These are phyloP conservation scores for Phytopythium boreale DNA, from an alignment of 352 stramenopile genomes.

Conservation along the genomic window DNA sequence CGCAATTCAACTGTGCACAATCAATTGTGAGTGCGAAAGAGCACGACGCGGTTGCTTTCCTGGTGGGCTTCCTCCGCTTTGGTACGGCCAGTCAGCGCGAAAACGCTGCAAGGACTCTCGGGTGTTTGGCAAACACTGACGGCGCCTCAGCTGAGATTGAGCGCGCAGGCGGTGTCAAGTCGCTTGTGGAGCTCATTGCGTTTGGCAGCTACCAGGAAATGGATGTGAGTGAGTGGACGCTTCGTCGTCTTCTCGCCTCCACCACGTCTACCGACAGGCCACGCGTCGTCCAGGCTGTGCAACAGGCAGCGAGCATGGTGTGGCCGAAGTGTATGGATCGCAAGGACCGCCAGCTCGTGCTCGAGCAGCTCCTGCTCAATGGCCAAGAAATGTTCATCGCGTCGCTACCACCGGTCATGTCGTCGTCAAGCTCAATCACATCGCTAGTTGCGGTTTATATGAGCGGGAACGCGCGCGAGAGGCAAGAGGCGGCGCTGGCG, in stretches of 20 bases:
- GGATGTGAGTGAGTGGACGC: neutral
- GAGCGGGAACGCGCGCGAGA: neutral
- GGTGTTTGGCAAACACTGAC: neutral
- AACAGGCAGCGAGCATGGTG: neutral
- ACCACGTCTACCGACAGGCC: neutral
- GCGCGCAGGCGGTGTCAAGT: neutral
- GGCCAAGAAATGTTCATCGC: neutral
- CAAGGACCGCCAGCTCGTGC: neutral
- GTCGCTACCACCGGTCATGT: neutral
- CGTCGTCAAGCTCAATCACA: neutral
- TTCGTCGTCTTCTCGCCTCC: neutral
- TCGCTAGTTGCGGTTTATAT: neutral
- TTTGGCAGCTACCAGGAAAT: neutral
- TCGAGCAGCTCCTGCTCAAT: slow-evolving; percentile 2
- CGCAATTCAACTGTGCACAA: neutral
- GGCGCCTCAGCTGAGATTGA: neutral
- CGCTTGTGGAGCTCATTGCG: neutral
- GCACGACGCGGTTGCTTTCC: neutral
- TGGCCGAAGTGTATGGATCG: neutral
- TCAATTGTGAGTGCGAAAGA: neutral
- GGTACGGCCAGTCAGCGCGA: neutral
- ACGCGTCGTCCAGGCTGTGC: neutral
- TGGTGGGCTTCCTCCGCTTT: neutral
- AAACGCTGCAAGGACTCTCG: neutral
- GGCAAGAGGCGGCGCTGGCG: neutral